A percentile compares a stretch with the other conserved stretches of the same genome.
Conservation (phyloP, 73 alveolate species). For the Breviolum minutum region DNA sequence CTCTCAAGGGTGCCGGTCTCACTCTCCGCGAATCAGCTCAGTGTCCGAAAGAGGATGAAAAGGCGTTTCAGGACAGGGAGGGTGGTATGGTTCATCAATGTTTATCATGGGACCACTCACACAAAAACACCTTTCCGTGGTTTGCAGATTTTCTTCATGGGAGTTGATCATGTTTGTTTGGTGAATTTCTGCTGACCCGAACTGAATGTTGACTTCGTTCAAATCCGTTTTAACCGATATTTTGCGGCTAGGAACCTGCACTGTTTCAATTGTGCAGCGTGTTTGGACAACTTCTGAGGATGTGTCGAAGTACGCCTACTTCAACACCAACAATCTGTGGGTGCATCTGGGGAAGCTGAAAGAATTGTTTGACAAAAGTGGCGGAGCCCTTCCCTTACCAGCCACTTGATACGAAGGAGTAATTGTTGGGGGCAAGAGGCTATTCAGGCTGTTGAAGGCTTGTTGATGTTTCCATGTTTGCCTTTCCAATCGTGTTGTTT, state of each 20-base stretch:
- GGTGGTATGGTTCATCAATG: no score
- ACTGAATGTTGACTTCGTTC: background rate
- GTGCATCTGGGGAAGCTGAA: slow-evolving; percentile 55
- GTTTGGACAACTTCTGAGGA: background rate
- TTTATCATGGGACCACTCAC: background rate
- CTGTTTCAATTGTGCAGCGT: background rate
- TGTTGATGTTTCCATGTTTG: background rate
- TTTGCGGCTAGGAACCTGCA: background rate
- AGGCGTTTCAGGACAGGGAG: slow-evolving; percentile 27
- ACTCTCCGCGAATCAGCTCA: slow-evolving; percentile 88
- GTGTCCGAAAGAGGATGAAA: slow-evolving; percentile 85
- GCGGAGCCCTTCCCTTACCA: slow-evolving; percentile 69
- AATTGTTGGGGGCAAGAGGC: no score
- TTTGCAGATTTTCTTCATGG: no score
- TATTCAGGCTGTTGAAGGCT: background rate
- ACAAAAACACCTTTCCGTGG: background rate
- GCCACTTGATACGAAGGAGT: background rate
- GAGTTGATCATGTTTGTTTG: background rate
- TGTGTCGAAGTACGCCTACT: slow-evolving; percentile 41
- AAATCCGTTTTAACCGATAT: no score
- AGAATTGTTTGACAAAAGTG: slow-evolving; percentile 50
- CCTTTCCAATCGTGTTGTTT: no score
- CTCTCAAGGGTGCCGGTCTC: slow-evolving; percentile 42
- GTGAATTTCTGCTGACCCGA: background rate
- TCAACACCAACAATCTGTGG: slow-evolving; percentile 95